Base-by-base conservation (phyloP, 495 filamentous ascomycete genomes). In the Choiromyces venosus region DNA sequence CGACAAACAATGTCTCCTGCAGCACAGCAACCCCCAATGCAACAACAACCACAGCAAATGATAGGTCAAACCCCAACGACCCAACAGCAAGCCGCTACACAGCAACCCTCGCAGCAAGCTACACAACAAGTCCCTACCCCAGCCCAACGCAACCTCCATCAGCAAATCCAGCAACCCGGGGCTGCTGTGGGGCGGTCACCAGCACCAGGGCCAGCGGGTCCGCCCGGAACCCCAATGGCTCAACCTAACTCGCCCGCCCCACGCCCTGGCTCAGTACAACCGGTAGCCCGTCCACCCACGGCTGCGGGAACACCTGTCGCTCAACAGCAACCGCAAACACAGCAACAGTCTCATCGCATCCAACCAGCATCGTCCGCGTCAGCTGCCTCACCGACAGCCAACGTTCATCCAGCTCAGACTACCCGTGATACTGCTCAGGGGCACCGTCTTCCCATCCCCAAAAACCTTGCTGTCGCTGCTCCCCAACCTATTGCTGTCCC, bases 401-500 rank as follows among this genome's bases (percentile, higher is more conserved):
- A 89, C 85, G 83, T 87, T 73, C 82, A 87, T 70, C 84, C 87
- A 6, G 78, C 85, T 29, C 83, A 84, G 18, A 77, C 82, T 64
- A 74, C 79, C 18, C 78, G 83, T 83, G 78, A 88, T 84, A 81
- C 71, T 44, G 71, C 73, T 44, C 72, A 44, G 29, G 70, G 86
- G 71, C 76, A 80, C 66, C 66, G 66, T 5, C 88, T 93, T 85
- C 89, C 88, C 4, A 97, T 99, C 71, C 91, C 91, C 37, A 94
- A 93, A 82, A 88, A 84, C 21, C 86, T 99, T 21, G 90, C 89
- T 69, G 86, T 90, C 18, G 86, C 88, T 25, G 84, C 88, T 39
- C 91, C 92, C 6, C 86, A 88, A 66, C 89, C 93, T 3, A 93
- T 96, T 42, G 85, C 29, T 89, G 93, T 86, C 86, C 88, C 39